These are phyloP conservation scores for Mucor plumbeus DNA, from an alignment of 371 early-diverging fungal genomes.

Conservation along the genomic window DNA sequence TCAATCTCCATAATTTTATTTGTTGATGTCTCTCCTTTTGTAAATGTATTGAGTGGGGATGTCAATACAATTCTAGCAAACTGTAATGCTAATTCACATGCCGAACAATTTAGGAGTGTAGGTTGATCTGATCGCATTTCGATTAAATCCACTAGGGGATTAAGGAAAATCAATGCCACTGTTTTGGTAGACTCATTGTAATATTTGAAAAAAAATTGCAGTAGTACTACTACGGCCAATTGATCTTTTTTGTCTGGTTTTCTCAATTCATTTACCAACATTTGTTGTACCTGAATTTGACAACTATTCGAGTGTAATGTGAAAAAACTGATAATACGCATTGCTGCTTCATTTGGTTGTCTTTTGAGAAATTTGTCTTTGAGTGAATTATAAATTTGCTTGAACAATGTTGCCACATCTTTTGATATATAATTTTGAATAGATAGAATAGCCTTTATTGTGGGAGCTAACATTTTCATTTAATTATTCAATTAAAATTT, in stretches of 20 bases:
- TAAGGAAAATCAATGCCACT: not conserved
- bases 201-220: constrained; percentile 11
- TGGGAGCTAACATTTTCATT: constrained; percentile 16
- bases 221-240: constrained; percentile 17
- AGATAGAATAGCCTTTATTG: constrained; percentile 21
- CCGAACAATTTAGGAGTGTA: constrained; percentile 20
- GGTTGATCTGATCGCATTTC: constrained; percentile 1
- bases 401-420: not conserved
- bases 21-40: not conserved
- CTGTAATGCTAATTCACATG: constrained; percentile 14
- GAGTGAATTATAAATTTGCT: constrained; percentile 20
- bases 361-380: constrained; percentile 17
- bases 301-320: constrained; percentile 11
- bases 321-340: constrained; percentile 23
- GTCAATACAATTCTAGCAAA: not conserved
- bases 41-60: not conserved
- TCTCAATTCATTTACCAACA: not conserved
- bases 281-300: not conserved
- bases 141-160: not conserved
- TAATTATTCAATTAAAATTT: not conserved
- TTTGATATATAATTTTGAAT: constrained; percentile 19
- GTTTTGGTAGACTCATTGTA: not conserved
- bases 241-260: constrained; percentile 9
- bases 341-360: constrained; percentile 2
- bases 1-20: not conserved